Percentiles rank a stretch among this genome's conserved stretches.
Conservation (phyloP, 331 rosid species). For the Rosa hybrid region DNA sequence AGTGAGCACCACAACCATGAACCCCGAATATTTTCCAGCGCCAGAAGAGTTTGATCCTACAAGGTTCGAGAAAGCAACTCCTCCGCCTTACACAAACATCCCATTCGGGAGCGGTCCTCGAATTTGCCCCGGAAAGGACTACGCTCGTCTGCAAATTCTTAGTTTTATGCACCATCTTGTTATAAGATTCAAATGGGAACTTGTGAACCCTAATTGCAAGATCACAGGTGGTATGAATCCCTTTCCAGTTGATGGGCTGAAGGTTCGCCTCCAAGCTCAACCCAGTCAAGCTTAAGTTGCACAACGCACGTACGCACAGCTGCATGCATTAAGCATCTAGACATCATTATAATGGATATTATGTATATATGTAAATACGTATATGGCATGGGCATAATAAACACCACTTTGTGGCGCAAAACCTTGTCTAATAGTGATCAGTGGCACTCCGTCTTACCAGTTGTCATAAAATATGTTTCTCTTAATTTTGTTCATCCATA, state of each 20-base stretch:
- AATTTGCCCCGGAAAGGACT: conserved; percentile 24
- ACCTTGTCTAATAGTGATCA: neutral
- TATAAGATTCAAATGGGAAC: conserved; percentile 2
- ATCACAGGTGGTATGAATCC: conserved; percentile 9
- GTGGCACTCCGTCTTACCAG: too few species aligned
- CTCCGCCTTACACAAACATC: conserved; percentile 14
- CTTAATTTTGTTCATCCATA: neutral
- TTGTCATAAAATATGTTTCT: too few species aligned
- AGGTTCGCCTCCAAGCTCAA: neutral
- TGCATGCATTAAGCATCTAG: neutral
- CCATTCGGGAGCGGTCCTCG: conserved; percentile 28
- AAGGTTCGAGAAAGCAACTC: neutral
- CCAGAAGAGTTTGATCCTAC: conserved; percentile 27
- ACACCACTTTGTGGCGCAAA: neutral
- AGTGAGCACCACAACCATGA: conserved; percentile 43
- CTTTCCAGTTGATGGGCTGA: neutral
- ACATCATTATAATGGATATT: too few species aligned
- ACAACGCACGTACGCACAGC: neutral
- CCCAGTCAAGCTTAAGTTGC: neutral
- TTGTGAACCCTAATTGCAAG: neutral
- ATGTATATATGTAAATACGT: too few species aligned
- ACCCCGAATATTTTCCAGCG: conserved; percentile 23
- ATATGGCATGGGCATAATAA: too few species aligned
- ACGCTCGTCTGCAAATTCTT: conserved; percentile 13
- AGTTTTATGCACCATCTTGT: neutral